Percentiles rank a stretch among this genome's conserved stretches.
Conservation (phyloP, 495 filamentous ascomycete species). For the Hypoxylon cercidicola region DNA sequence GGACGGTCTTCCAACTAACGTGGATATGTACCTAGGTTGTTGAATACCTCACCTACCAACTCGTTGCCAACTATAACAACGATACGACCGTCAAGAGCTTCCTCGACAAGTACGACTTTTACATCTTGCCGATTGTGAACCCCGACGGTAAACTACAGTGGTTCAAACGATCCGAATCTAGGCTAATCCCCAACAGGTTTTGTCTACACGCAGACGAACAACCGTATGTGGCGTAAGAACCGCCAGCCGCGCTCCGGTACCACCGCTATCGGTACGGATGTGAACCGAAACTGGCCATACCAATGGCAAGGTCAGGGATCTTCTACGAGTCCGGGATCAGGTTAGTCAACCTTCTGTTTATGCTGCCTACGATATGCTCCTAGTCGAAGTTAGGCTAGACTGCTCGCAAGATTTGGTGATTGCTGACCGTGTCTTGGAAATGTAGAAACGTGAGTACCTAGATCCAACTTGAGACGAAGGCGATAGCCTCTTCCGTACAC, state of each 20-base stretch:
- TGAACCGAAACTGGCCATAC: constrained; percentile 73
- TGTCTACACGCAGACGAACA: constrained; percentile 67
- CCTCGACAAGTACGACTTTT: constrained; percentile 71
- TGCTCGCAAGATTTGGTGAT: neutral
- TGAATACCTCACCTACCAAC: constrained; percentile 67
- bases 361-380: too few relatives aligned
- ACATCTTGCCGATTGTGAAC: constrained; percentile 72
- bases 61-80: constrained; percentile 60
- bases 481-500: too few relatives aligned
- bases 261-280: constrained; percentile 66
- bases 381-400: too few relatives aligned
- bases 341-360: constrained; percentile 20
- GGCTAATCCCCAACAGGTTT: constrained; percentile 54
- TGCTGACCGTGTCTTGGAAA: constrained; percentile 13
- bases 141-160: constrained; percentile 60
- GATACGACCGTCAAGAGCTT: constrained; percentile 57
- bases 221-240: constrained; percentile 76
- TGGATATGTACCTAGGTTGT: constrained; percentile 42
- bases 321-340: constrained; percentile 45
- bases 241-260: constrained; percentile 57
- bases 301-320: constrained; percentile 44
- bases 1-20: constrained; percentile 10
- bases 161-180: neutral
- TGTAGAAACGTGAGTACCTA: constrained; percentile 44
- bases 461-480: neutral